Conservation (phyloP, 2,329 filamentous ascomycete genomes). For the Fusarium nygamai region DNA sequence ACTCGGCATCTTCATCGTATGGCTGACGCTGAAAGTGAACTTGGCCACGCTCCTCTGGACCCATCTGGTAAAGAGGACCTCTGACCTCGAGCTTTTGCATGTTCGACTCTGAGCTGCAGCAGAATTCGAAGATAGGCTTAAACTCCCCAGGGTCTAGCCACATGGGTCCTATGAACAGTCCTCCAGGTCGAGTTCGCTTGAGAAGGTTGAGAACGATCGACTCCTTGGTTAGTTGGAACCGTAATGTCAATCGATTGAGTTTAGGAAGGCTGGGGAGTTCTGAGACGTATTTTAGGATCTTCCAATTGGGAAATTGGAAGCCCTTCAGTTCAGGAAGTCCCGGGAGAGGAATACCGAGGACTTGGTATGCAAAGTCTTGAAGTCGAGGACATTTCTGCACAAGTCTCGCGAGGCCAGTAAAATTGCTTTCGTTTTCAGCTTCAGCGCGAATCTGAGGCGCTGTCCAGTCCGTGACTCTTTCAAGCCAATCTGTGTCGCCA, state of each 20-base stretch:
- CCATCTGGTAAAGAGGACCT: background rate
- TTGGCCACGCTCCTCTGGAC: background rate
- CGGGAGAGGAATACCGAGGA: background rate
- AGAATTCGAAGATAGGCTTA: background rate
- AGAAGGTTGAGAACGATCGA: background rate
- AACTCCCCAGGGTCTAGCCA: background rate
- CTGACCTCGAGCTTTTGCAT: background rate
- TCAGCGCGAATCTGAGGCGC: background rate
- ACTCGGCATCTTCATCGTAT: background rate
- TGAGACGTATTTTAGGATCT: background rate
- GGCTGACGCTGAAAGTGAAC: background rate
- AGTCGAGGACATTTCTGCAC: background rate
- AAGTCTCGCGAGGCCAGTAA: background rate
- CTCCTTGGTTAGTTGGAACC: background rate
- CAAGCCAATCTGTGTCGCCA: background rate
- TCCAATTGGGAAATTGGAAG: background rate
- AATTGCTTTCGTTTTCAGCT: background rate
- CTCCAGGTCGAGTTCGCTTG: background rate
- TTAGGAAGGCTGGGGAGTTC: background rate
- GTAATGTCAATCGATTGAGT: background rate
- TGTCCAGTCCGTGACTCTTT: background rate
- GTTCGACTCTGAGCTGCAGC: background rate
- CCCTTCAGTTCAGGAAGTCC: background rate
- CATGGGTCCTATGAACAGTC: background rate
- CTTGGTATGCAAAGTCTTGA: background rate